These are phyloP conservation scores for Globisporangium lucens DNA, from an alignment of 352 stramenopile genomes.

Conservation along the genomic window DNA sequence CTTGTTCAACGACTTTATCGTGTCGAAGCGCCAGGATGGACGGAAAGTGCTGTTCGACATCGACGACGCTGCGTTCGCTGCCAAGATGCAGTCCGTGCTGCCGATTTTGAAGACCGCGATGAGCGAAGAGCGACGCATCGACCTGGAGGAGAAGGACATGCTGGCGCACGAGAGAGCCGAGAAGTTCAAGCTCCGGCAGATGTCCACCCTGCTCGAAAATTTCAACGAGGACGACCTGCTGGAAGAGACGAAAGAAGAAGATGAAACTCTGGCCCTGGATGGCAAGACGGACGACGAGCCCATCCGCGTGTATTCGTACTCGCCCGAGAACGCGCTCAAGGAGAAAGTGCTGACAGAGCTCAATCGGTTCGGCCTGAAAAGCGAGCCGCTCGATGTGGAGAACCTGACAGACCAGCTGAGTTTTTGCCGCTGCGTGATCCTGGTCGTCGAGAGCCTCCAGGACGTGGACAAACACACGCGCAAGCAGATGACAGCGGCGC, in stretches of 20 bases:
- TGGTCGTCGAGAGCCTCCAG: conserved; percentile 34
- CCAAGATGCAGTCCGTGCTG: conserved; percentile 41
- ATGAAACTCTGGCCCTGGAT: not conserved
- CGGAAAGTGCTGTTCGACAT: conserved; percentile 52
- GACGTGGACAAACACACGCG: conserved; percentile 29
- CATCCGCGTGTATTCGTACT: conserved; percentile 17
- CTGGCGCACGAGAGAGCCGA: conserved; percentile 19
- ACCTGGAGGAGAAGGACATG: conserved; percentile 40
- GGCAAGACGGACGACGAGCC: not conserved
- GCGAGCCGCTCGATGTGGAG: conserved; percentile 12
- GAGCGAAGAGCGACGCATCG: conserved; percentile 34
- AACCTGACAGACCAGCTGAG: conserved; percentile 13
- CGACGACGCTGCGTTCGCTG: conserved; percentile 38
- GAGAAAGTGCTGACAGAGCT: conserved; percentile 13
- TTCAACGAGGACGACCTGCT: conserved; percentile 14
- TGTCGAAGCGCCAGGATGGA: conserved; percentile 24
- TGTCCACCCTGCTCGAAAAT: conserved; percentile 23
- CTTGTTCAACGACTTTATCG: conserved; percentile 57
- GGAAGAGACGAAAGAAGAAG: not conserved
- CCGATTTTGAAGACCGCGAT: conserved; percentile 49
- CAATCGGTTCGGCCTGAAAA: conserved; percentile 16
- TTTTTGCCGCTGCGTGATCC: conserved; percentile 25
- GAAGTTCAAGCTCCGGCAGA: conserved; percentile 19
- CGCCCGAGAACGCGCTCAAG: conserved; percentile 13
- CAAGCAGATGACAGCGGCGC: conserved; percentile 34